Evolutionary conservation across 805 yeast species (phyloP).

Genomic region (Priceomyces carsonii): DNA sequence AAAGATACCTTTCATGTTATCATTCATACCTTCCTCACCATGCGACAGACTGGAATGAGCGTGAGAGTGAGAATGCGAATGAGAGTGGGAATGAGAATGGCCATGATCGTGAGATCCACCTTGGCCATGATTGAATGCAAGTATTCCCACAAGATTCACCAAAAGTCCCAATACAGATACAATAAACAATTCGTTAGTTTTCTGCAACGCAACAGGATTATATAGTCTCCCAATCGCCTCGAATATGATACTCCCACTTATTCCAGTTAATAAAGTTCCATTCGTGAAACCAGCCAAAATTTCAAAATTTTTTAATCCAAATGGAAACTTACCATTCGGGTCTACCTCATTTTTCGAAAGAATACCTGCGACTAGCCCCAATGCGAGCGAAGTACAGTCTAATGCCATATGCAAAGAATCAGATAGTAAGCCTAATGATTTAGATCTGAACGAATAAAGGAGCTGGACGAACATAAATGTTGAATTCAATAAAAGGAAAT

Average conservation of each 20-base stretch:
- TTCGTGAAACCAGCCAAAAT: constrained; percentile 95
- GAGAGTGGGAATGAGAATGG: constrained; percentile 44
- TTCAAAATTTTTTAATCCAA: constrained; percentile 82
- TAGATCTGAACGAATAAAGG: constrained; percentile 87
- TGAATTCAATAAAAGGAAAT: constrained; percentile 80
- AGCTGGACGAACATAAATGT: constrained; percentile 94
- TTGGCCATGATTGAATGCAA: constrained; percentile 90
- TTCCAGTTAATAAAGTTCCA: constrained; percentile 84
- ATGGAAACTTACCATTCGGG: constrained; percentile 70
- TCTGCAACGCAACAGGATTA: constrained; percentile 74
- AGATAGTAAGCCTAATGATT: constrained; percentile 85
- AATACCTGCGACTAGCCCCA: constrained; percentile 86
- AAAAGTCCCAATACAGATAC: constrained; percentile 83
- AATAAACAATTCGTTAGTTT: constrained; percentile 78
- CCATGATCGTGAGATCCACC: constrained; percentile 36
- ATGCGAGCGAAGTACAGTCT: constrained; percentile 86
- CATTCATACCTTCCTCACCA: constrained; percentile 32
- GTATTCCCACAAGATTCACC: constrained; percentile 89
- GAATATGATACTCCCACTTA: constrained; percentile 82
- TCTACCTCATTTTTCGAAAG: constrained; percentile 40
- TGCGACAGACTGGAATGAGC: constrained; percentile 10
- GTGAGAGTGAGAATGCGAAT: constrained; percentile 9
- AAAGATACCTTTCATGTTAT: constrained; percentile 92
- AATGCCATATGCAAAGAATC: constrained; percentile 96
- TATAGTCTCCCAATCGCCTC: constrained; percentile 83